Evolutionary conservation across 169 alveolate genomes (phyloP), one percentile per base, ranked within the genome.

Genomic region (Fabrea salina): DNA sequence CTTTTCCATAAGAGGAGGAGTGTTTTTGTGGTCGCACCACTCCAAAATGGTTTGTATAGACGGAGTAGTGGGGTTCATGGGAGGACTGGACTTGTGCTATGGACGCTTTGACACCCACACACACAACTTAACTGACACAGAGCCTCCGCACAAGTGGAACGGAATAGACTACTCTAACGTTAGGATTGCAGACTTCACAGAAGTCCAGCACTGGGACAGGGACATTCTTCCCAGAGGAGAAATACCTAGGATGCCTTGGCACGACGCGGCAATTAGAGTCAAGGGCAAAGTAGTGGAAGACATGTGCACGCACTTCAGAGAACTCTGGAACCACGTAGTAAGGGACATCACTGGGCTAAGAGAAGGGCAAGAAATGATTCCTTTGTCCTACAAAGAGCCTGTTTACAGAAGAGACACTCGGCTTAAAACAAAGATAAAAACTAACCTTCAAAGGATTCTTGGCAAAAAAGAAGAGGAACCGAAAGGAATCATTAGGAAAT

Each of bases 21-120:
- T 88, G 0, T 64, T 83, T 54, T 78, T 89, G 58, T 93, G 95
- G 94, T 82, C 92, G 44, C 97, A 93, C 74, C 97, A 93, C 76
- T 94, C 86, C 79, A 93, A 93, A 82, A 37, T 91, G 47, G 92
- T 89, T 22, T 89, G 91, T 27, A 85, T 93, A 25, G 97, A 93
- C 57, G 80, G 85, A 78, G 57, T 80, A 66, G 80, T 88, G 11
- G 95, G 86, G 16, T 93, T 89, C 79, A 67, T 93, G 4, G 97
- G 97, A 32, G 96, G 97, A 6, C 54, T 93, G 32, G 97, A 93
- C 79, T 79, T 93, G 57, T 93, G 97, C 67, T 88, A 83, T 81
- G 97, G 97, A 3, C 82, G 97, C 71, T 88, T 86, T 89, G 96
- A 93, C 74, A 82, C 85, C 19, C 25, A 67, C 5, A 70, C 75